Evolutionary conservation across 257 asterid genomes (phyloP), one percentile per base, ranked within the genome.

Genomic region (Solanum commersonii): DNA sequence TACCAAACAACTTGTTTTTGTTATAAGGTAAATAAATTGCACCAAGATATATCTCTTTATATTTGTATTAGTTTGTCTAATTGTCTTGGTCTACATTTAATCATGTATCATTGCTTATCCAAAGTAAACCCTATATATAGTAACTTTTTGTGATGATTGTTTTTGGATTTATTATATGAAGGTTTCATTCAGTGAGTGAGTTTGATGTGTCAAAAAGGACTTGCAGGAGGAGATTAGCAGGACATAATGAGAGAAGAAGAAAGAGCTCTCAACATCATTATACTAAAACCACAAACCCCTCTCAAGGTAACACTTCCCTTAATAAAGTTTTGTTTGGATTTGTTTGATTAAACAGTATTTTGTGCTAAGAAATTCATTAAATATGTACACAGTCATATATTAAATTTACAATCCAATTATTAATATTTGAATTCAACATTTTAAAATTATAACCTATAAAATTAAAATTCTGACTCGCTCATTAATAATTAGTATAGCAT

Each of bases 191-290:
- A 12, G 78, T 93, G 85, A 88, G 65, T 6, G 98, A 93, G 87
- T 95, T 95, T 74, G 98, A 94, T 82, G 96, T 93, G n/a, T 46
- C 96, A 5, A 95, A 95, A 94, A 91, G 98, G 79, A 94, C 96
- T 84, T 93, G 98, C 31, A 84, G 98, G 46, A 90, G 96, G 93
- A 93, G 96, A 88, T 87, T 95, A 88, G 98, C 98, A 3, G 98
- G 98, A 8, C 98, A 95, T 70, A 95, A 93, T 29, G 92, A 93
- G 89, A 89, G 96, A 72, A 93, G 98, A 76, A 90, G 98, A 91
- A 95, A 94, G 94, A 91, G 86, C 87, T 93, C 94, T 86, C 95
- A 92, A 71, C 91, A 90, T 18, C 94, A 91, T 8, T 87, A 90
- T 68, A 74, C 89, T 68, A 84, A 87, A 59, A 35, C 91, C 18